Evolutionary conservation across 2,329 filamentous ascomycete genomes (phyloP), one percentile per base, ranked within the genome.

Genomic region (Tolypocladium capitatum): DNA sequence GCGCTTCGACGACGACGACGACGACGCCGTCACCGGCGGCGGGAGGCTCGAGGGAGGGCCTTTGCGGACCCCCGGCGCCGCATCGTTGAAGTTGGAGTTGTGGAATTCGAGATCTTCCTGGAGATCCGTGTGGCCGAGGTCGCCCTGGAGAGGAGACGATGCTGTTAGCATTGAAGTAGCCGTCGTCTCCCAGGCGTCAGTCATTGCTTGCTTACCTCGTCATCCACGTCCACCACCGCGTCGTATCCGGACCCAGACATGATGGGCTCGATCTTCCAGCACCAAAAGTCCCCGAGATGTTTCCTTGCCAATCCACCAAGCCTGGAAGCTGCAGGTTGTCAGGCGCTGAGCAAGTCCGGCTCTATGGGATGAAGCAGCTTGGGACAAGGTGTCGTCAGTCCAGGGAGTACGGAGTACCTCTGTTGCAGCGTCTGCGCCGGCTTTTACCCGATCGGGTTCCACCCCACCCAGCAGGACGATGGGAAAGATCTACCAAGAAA

Each of bases 71-170:
- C 70, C 66, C 16, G 65, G 61, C 55, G 74, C 60, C 62, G 73
- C 62, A 49, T 81, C 80, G 59, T 82, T 79, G 67, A 94, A 94
- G 72, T 86, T 80, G 55, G 90, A 96, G 62, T 82, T 86, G 75
- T 98, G 92, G 73, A 98, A 98, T 77, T 97, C 92, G 65, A 98
- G 89, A 69, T 97, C 92, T 67, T 96, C 91, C 74, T 96, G 89
- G 24, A 98, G 84, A 67, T 98, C 92, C 49, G 92, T 98, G 70
- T 96, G 90, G 60, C 92, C 92, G 63, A 98, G 82, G 69, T 98
- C 92, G 61, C 91, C 91, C 90, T 97, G 64, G 46, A 48, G 20
- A 51, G 47, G 33, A 40, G 38, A 43, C 14, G 21, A 16, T 21
- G 16, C 9, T 24, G 34, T 36, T 14, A 34, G 24, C 36, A 35